Evolutionary conservation across 192 early-diverging fungal species (phyloP), one percentile per base, ranked within the genome.

Genomic region (Oehlia diaphana): DNA sequence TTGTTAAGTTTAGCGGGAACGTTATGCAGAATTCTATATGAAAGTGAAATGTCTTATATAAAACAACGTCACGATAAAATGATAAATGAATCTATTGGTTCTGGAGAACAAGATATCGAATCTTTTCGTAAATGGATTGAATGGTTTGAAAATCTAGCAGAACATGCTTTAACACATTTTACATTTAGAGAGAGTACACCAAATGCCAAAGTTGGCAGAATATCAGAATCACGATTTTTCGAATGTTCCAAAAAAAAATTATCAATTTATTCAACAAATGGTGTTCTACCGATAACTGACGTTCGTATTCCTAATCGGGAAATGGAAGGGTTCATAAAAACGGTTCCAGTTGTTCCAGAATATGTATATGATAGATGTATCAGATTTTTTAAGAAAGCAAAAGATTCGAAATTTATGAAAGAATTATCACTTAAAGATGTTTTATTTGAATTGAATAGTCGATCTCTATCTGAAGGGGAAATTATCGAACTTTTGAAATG

Each of bases 111-210:
- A 39, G 69, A 35, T 23, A 44, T 21, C 19, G 47, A 23, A 7
- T 23, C 42, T 7, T 16, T 7, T 19, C 28, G 28, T 31, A 1
- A 31, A 31, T 31, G 28, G 31, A 19, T 13, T 44, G 69, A 71
- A 10, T 71, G 23, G 14, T 9, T 71, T 21, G 81, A 88, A 26
- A 89, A 90, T 19, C 89, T 90, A n/a, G 91, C 90, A 2, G 79
- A 86, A 0, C 94, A 95, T 81, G 86, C 91, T 4, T 76, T 95
- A 49, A 82, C 82, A 23, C 85, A 88, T 0, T 96, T 95, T 79
- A 83, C 90, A 5, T 93, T 93, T 66, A 83, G 88, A 26, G 81
- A 82, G 9, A 92, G 92, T 61, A 96, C 94, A 10, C 95, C 95
- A 12, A 90, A 87, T 39, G 66, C 83, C 1, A 80, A 90, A 47